phyloP scores from a whole-genome alignment of 441 rosid species.

The Eutrema salsugineum region DNA sequence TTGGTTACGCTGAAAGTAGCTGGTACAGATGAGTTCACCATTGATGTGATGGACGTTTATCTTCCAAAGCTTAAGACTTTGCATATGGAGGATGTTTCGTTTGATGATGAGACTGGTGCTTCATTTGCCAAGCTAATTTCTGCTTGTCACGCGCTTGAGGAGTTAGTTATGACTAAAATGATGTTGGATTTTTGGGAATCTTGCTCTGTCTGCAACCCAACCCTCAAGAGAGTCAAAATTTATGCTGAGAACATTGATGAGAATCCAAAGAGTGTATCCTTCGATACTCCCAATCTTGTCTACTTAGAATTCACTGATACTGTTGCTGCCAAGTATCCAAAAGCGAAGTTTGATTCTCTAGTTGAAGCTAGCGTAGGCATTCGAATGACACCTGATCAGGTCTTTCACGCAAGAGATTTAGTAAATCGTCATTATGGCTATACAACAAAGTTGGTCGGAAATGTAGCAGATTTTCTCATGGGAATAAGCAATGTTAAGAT shows the following conservation, averaged over 20 bases:
- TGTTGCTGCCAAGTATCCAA: conserved; percentile 8
- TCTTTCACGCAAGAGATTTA: conserved; percentile 2
- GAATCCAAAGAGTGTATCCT: conserved; percentile 7
- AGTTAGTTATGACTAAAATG: background rate
- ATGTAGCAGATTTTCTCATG: background rate
- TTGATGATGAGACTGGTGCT: conserved; percentile 6
- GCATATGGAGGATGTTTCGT: background rate
- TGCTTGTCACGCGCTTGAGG: conserved; percentile 18
- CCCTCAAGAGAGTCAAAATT: conserved; percentile 10
- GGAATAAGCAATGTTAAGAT: conserved; percentile 19
- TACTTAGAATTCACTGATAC: background rate
- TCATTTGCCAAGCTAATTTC: conserved; percentile 19
- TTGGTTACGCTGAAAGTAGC: conserved; percentile 15
- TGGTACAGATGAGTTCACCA: background rate
- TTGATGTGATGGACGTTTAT: background rate
- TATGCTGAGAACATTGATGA: background rate
- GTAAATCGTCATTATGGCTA: conserved; percentile 5
- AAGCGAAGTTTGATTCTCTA: conserved; percentile 7
- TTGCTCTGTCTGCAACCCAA: conserved; percentile 6
- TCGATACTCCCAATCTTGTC: conserved; percentile 16
- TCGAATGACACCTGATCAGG: conserved; percentile 2
- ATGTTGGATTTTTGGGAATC: background rate
- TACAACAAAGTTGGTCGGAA: background rate
- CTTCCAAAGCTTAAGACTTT: conserved; percentile 20
- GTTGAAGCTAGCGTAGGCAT: conserved; percentile 14